Percentiles rank a stretch among this genome's conserved stretches.
Conservation (phyloP, 805 yeast species). For the Kodamaea kakaduensis region DNA sequence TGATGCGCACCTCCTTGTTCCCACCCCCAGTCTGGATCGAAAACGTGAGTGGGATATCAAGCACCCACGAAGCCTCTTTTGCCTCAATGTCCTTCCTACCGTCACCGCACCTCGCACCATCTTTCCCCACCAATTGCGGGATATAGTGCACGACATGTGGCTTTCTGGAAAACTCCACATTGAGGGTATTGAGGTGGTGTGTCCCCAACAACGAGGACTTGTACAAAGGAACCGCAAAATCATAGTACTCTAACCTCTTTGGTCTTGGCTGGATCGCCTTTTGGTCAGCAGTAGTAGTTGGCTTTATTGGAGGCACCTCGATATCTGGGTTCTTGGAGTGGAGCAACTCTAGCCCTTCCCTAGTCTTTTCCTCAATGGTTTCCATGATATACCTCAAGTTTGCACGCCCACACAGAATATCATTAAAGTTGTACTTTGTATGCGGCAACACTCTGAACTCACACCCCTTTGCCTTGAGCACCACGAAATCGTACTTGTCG, state of each 20-base stretch:
- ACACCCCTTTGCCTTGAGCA: slow-evolving; percentile 28
- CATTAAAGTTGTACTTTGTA: background rate
- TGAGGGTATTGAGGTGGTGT: slow-evolving; percentile 10
- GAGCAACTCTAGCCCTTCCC: slow-evolving; percentile 1
- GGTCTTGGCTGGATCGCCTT: too few relatives aligned
- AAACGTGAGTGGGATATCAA: slow-evolving; percentile 25
- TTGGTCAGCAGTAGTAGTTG: too few relatives aligned
- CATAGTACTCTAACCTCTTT: too few relatives aligned
- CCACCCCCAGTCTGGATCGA: slow-evolving; percentile 3
- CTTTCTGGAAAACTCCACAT: slow-evolving; percentile 6
- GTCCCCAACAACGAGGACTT: slow-evolving; percentile 2
- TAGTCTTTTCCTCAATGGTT: slow-evolving; percentile 1
- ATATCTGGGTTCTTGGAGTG: too few relatives aligned
- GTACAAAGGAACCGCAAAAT: slow-evolving; percentile 5
- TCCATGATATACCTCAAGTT: slow-evolving; percentile 1
- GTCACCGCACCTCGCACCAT: too few relatives aligned
- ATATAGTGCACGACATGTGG: slow-evolving; percentile 16
- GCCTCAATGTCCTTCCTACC: background rate
- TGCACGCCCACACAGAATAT: background rate
- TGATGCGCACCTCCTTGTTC: slow-evolving; percentile 12
- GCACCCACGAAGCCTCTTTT: slow-evolving; percentile 17
- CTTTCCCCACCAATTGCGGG: slow-evolving; percentile 16
- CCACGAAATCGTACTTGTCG: slow-evolving; percentile 33
- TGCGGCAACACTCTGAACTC: slow-evolving; percentile 23
- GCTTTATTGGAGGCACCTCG: too few relatives aligned